These are phyloP conservation scores for Apiospora marii DNA, from an alignment of 2,329 filamentous ascomycete species.

Conservation along the genomic window DNA sequence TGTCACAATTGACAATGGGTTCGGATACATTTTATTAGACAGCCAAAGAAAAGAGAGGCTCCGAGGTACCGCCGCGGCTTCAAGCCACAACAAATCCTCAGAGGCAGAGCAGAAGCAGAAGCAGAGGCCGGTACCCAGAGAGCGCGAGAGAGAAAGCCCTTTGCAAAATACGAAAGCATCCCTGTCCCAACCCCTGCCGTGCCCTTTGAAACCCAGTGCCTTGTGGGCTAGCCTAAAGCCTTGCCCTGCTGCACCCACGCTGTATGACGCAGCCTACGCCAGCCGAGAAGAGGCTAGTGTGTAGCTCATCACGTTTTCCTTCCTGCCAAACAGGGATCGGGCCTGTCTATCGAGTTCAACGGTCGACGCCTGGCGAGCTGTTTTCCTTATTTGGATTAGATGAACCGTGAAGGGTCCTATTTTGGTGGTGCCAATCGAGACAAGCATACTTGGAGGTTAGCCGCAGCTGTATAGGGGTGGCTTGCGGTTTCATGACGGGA, in stretches of 20 bases:
- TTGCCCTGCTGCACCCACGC: conserved; percentile 15
- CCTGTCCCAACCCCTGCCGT: background rate
- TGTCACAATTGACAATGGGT: conserved; percentile 4
- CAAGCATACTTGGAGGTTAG: background rate
- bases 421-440: conserved; percentile 7
- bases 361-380: conserved; percentile 21
- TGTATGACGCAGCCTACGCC: conserved; percentile 5
- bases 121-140: background rate
- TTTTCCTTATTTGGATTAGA: conserved; percentile 19
- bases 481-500: background rate
- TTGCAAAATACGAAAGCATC: conserved; percentile 1
- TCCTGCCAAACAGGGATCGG: conserved; percentile 19
- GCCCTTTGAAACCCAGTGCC: conserved; percentile 5
- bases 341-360: conserved; percentile 16
- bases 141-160: background rate
- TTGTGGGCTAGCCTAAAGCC: background rate
- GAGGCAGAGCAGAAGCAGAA: background rate
- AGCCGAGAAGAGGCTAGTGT: conserved; percentile 5
- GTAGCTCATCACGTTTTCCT: conserved; percentile 17
- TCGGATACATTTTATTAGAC: background rate
- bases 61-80: conserved; percentile 17
- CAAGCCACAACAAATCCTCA: conserved; percentile 11
- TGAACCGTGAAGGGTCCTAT: conserved; percentile 10
- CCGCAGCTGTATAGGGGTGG: conserved; percentile 11
- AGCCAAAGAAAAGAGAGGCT: background rate